phyloP scores from a whole-genome alignment of 768 basidiomycete genomes.

The Cyclocybe cylindracea region DNA sequence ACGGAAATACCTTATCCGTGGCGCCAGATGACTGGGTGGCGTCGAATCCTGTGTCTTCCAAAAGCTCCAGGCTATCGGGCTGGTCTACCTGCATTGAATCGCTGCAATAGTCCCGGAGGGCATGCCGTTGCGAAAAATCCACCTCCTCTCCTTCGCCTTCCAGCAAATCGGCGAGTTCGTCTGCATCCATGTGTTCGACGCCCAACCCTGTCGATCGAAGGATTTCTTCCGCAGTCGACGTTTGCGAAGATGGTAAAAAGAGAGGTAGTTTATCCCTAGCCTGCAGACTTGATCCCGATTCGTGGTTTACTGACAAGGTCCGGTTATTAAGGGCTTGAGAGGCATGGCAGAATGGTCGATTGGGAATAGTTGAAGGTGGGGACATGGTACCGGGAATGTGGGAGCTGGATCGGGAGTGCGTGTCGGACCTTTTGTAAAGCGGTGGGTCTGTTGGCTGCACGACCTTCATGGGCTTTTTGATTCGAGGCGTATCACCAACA shows the following conservation, averaged over 20 bases:
- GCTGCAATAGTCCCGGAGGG: not conserved
- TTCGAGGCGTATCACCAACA: constrained; percentile 36
- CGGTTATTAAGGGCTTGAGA: not conserved
- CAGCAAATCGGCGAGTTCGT: constrained; percentile 61
- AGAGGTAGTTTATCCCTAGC: constrained; percentile 35
- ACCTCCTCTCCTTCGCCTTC: constrained; percentile 64
- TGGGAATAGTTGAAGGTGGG: constrained; percentile 33
- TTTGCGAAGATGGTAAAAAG: constrained; percentile 57
- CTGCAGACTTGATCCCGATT: constrained; percentile 19
- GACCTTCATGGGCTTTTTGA: constrained; percentile 56
- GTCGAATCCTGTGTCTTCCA: constrained; percentile 36
- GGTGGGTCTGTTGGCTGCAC: constrained; percentile 36
- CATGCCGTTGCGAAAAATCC: constrained; percentile 29
- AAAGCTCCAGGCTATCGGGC: constrained; percentile 34
- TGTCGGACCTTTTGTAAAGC: constrained; percentile 4
- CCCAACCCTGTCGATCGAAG: constrained; percentile 66
- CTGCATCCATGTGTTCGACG: constrained; percentile 62
- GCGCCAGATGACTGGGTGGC: constrained; percentile 40
- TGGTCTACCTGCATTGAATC: constrained; percentile 21
- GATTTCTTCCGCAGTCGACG: constrained; percentile 54
- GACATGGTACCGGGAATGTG: constrained; percentile 38
- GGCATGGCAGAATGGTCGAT: constrained; percentile 8
- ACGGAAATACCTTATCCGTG: constrained; percentile 30
- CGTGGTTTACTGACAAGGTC: not conserved
- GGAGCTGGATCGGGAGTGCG: constrained; percentile 23